Evolutionary conservation across 805 yeast species (phyloP), one percentile per base, ranked within the genome.

Genomic region (Zygotorulaspora florentina): DNA sequence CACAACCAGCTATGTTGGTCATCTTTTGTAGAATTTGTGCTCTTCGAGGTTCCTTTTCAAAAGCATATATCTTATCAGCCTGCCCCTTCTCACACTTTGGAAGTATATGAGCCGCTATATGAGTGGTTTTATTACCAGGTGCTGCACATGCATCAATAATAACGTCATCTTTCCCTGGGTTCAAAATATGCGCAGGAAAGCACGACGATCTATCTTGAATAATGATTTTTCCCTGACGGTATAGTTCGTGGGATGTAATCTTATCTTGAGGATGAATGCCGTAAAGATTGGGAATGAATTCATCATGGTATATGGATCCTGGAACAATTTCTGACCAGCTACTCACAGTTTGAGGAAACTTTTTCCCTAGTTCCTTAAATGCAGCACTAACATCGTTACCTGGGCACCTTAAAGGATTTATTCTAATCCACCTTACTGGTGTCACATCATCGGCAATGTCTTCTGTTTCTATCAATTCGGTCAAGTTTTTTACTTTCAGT

Each of bases 121-220:
- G 98, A 0, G 97, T 87, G 0, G 99, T 93, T 64, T 93, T 95
- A 66, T 93, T 93, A 4, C 99, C 99, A 3, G 99, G 99, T 0
- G 99, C 99, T 2, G 98, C 90, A 68, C 97, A 90, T 1, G 96
- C 85, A 67, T 93, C 99, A 37, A 93, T 85, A 9, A 89, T 80
- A 18, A 72, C 66, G 47, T 77, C 83, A 37, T 82, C 84, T 3
- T 77, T 71, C 0, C 62, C 45, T 0, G 91, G 87, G 50, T 78
- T 72, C 39, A 93, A 67, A 23, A 93, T 89, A 49, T 79, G 80
- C 0, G 95, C 96, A 0, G 99, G 99, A 61, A 93, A 89, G 64
- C 99, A 93, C 1, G 97, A 89, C 0, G 98, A 96, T 42, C 99
- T 72, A 62, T 93, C 99, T 67, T 93, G 99, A 49, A 93, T 87